phyloP scores from a whole-genome alignment of 495 filamentous ascomycete species.

The Daldinia loculata region DNA sequence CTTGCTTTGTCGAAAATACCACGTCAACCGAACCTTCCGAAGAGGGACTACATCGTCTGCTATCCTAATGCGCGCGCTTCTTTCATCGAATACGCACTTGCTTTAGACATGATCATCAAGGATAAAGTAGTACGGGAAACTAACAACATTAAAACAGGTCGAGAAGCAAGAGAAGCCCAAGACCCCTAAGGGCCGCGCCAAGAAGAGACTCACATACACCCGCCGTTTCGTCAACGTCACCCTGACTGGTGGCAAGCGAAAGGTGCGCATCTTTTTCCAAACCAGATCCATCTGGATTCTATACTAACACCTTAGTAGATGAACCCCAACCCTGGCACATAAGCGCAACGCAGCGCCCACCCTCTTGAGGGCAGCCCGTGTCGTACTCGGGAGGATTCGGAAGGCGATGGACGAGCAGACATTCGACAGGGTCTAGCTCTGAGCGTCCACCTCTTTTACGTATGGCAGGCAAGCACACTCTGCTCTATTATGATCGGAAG shows the following conservation, averaged over 20 bases:
- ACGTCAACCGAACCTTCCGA: background rate
- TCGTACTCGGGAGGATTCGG: slow-evolving; percentile 31
- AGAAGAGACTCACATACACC: slow-evolving; percentile 97
- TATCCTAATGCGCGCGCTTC: slow-evolving; percentile 20
- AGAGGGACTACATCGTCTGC: slow-evolving; percentile 1
- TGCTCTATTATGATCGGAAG: slow-evolving; percentile 36
- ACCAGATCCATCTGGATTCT: background rate
- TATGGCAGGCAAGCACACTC: slow-evolving; percentile 31
- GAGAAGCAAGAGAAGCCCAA: slow-evolving; percentile 93
- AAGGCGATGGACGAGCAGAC: slow-evolving; percentile 37
- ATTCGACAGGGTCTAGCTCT: slow-evolving; percentile 22
- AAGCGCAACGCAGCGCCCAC: slow-evolving; percentile 35
- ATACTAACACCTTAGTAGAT: slow-evolving; percentile 46
- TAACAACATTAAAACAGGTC: slow-evolving; percentile 62
- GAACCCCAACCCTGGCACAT: slow-evolving; percentile 62
- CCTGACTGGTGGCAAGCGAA: slow-evolving; percentile 98
- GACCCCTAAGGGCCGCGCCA: slow-evolving; percentile 95
- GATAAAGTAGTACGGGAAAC: background rate
- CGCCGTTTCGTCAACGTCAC: slow-evolving; percentile 99
- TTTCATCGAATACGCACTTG: slow-evolving; percentile 11
- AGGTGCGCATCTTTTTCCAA: slow-evolving; percentile 64
- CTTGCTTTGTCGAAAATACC: slow-evolving; percentile 11
- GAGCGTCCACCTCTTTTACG: slow-evolving; percentile 34
- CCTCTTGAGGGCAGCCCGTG: slow-evolving; percentile 41
- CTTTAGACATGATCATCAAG: background rate